phyloP scores from a whole-genome alignment of 2,329 filamentous ascomycete genomes.

The Fusarium setosum region DNA sequence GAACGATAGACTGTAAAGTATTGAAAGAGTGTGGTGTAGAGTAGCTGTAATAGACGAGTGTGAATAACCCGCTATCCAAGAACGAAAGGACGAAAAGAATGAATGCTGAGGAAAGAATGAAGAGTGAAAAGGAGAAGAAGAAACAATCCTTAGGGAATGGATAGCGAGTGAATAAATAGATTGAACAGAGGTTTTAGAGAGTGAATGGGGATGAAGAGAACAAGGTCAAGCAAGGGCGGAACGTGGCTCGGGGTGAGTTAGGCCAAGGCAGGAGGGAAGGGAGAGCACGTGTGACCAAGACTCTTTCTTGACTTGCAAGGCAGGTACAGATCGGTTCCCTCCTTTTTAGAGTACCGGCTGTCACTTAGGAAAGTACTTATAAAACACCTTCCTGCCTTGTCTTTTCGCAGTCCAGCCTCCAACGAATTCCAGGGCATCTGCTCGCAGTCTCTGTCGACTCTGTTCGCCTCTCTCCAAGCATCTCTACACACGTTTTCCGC shows the following conservation, averaged over 20 bases:
- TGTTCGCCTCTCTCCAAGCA: neutral
- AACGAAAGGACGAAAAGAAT: conserved; percentile 31
- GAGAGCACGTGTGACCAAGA: conserved; percentile 18
- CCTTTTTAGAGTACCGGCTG: neutral
- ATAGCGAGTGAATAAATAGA: neutral
- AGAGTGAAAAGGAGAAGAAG: conserved; percentile 8
- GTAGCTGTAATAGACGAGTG: conserved; percentile 11
- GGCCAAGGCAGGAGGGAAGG: conserved; percentile 1
- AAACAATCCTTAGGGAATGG: conserved; percentile 20
- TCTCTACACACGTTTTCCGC: neutral
- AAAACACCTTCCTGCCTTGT: neutral
- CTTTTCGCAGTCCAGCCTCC: neutral
- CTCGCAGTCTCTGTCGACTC: neutral
- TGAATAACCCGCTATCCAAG: conserved; percentile 18
- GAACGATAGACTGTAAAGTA: neutral
- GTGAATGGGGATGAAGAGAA: conserved; percentile 14
- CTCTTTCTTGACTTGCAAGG: neutral
- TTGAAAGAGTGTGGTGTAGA: neutral
- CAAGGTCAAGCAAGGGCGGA: neutral
- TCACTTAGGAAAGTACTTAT: neutral
- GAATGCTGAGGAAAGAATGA: conserved; percentile 19
- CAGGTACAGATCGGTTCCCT: neutral
- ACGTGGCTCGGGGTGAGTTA: neutral
- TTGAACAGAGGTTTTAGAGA: neutral
- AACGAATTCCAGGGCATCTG: conserved; percentile 1